phyloP scores from a whole-genome alignment of 1,139 yeast species.

The Suhomyces chickasaworum region DNA sequence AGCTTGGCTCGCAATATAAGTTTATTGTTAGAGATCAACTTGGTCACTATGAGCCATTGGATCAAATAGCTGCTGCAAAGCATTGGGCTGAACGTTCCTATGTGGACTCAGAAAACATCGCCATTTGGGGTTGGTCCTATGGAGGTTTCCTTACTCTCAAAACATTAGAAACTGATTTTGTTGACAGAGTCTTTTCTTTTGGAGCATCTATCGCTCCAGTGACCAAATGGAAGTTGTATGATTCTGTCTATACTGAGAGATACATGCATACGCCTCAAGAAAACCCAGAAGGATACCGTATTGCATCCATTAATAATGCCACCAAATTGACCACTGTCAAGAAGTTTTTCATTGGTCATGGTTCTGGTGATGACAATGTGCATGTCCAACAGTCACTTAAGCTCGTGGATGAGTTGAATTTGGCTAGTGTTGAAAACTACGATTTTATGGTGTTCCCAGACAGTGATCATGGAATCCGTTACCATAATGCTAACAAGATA shows the following conservation, averaged over 20 bases:
- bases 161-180: constrained; percentile 64
- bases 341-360: constrained; percentile 72
- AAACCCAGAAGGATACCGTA: constrained; percentile 57
- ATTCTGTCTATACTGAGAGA: constrained; percentile 76
- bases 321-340: constrained; percentile 50
- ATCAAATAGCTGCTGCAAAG: constrained; percentile 70
- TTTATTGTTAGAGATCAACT: constrained; percentile 64
- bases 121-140: constrained; percentile 85
- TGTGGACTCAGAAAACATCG: constrained; percentile 60
- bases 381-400: constrained; percentile 74
- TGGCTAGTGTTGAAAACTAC: constrained; percentile 63
- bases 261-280: constrained; percentile 72
- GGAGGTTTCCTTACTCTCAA: constrained; percentile 80
- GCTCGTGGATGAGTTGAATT: constrained; percentile 61
- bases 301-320: constrained; percentile 55
- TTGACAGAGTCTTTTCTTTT: constrained; percentile 57
- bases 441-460: constrained; percentile 80
- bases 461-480: constrained; percentile 69
- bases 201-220: constrained; percentile 84
- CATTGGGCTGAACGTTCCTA: constrained; percentile 55
- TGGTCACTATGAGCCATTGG: constrained; percentile 68
- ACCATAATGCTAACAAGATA: constrained; percentile 68
- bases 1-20: constrained; percentile 52
- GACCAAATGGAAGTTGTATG: constrained; percentile 74
- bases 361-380: constrained; percentile 82